Evolutionary conservation across 768 basidiomycete genomes (phyloP).

Genomic region (Amanita polypyramis): DNA sequence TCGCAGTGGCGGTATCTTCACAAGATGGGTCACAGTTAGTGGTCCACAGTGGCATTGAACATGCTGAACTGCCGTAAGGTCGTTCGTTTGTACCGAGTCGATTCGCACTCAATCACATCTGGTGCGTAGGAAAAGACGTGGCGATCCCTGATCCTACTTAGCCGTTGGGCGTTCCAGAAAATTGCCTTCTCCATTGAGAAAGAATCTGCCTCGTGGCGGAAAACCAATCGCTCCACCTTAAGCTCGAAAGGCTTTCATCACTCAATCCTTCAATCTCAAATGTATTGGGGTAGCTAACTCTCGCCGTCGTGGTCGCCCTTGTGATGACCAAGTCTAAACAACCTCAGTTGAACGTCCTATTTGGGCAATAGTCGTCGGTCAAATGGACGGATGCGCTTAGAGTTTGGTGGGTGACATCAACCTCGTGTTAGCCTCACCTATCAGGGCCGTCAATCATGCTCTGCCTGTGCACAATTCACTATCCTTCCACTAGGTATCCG

Average conservation of each 20-base stretch:
- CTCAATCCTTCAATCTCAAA: not conserved
- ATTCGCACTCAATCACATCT: slow-evolving; percentile 4
- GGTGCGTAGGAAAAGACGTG: slow-evolving; percentile 1
- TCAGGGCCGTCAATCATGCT: slow-evolving; percentile 9
- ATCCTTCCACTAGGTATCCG: not conserved
- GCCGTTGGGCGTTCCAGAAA: slow-evolving; percentile 7
- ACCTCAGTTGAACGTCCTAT: not conserved
- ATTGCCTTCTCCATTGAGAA: not conserved
- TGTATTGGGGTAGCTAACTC: not conserved
- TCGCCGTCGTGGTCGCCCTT: not conserved
- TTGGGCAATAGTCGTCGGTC: not conserved
- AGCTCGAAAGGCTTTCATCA: not conserved
- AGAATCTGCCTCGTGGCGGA: slow-evolving; percentile 2
- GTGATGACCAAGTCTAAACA: slow-evolving; percentile 1
- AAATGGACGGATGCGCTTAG: not conserved
- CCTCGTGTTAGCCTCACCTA: slow-evolving; percentile 9
- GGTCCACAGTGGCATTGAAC: not conserved
- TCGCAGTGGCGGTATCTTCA: slow-evolving; percentile 2
- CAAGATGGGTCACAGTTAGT: not conserved
- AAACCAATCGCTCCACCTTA: slow-evolving; percentile 3
- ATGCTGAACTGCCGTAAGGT: not conserved
- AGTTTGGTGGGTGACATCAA: not conserved
- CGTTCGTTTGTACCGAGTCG: not conserved
- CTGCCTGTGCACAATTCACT: slow-evolving; percentile 1
- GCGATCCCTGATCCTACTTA: slow-evolving; percentile 1